Evolutionary conservation across 2,329 filamentous ascomycete genomes (phyloP), one percentile per base, ranked within the genome.

Genomic region (Paecilomyces fulvus): DNA sequence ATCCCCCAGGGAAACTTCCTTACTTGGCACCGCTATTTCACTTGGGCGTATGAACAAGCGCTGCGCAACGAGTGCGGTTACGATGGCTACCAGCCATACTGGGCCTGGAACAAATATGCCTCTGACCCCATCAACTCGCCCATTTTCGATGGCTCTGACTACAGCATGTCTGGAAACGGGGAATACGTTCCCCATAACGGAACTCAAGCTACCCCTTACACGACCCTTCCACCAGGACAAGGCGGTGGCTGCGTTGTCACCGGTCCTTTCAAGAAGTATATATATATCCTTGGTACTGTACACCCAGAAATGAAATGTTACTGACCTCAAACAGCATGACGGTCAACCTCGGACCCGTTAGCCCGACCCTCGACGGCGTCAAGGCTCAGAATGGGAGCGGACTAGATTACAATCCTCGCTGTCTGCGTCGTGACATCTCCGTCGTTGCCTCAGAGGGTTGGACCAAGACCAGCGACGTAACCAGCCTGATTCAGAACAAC

Each of bases 71-170:
- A 70, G 54, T 77, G 75, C 58, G 70, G 68, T 20, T 77, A 77
- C 59, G 66, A 61, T 0, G 73, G 73, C 14, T 60, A 66, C 46
- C 62, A 61, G 53, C 69, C 68, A 64, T 81, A 80, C 63, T 78
- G 77, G 74, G 72, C 79, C 64, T 80, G 77, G 77, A 63, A 69
- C 3, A 67, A 71, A 21, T 74, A 71, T 50, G 69, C 71, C 30
- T 57, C 60, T 9, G 64, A 67, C n/a, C 64, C 75, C 50, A 61
- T 69, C 46, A 72, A 65, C 59, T 79, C 77, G 1, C 68, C 77
- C 10, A 66, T 81, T 54, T 80, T 80, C 58, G 77, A 81, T 58
- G 79, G 80, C n/a, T 77, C 72, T 54, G 73, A 70, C 1, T 66
- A 64, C 10, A 74, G 69, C 48, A 70, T 80, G 63, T 70, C 69